Conservation (phyloP, 305 asterid species). For the Fraxinus ornus region DNA sequence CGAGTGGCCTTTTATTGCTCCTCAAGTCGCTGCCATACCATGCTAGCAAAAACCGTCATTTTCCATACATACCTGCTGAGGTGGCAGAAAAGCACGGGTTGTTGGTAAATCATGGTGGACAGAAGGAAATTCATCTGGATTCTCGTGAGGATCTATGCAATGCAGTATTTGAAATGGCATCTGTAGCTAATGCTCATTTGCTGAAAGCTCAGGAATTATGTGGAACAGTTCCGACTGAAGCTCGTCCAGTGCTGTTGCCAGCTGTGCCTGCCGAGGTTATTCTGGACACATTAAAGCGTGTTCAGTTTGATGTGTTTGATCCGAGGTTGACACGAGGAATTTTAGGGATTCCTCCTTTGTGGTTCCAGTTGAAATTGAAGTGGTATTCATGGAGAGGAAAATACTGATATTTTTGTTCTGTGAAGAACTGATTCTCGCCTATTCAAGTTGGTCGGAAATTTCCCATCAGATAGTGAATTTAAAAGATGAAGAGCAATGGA, state of each 20-base stretch:
- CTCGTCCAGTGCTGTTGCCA: conserved; percentile 66
- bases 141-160: conserved; percentile 59
- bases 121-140: conserved; percentile 47
- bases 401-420: conserved; percentile 40
- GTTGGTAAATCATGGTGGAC: conserved; percentile 49
- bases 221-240: conserved; percentile 68
- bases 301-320: conserved; percentile 80
- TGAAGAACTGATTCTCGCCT: neutral
- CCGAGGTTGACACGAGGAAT: conserved; percentile 63
- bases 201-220: conserved; percentile 70
- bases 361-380: conserved; percentile 81
- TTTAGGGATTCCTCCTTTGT: conserved; percentile 67
- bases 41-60: conserved; percentile 55
- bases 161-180: conserved; percentile 86
- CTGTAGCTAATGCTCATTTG: conserved; percentile 79
- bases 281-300: conserved; percentile 60
- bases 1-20: conserved; percentile 79
- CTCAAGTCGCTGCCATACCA: conserved; percentile 83
- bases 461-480: neutral
- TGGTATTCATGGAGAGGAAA: conserved; percentile 86
- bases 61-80: conserved; percentile 57
- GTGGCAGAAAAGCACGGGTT: conserved; percentile 78
- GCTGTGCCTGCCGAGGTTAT: conserved; percentile 76
- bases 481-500: neutral
- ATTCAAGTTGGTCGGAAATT: neutral